phyloP scores from a whole-genome alignment of 164 flowering plant species.

The Chimonanthus praecox region DNA sequence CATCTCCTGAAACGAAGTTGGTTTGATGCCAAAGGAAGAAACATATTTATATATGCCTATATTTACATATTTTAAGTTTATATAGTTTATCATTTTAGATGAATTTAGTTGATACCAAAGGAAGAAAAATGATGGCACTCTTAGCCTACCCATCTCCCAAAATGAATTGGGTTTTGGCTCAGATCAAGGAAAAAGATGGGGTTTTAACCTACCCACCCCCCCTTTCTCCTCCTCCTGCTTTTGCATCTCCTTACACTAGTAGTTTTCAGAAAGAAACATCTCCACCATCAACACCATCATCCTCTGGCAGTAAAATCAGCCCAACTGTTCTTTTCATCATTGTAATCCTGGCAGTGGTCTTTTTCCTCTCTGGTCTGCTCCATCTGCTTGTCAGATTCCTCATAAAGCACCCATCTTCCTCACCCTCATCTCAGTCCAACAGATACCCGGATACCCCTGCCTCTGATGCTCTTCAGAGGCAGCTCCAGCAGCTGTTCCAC shows the following conservation, averaged over 20 bases:
- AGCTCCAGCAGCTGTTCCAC: conserved; percentile 79
- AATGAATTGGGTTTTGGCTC: conserved; percentile 21
- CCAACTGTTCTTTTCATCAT: conserved; percentile 55
- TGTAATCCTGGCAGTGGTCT: conserved; percentile 49
- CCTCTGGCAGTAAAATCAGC: conserved; percentile 42
- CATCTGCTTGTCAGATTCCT: conserved; percentile 60
- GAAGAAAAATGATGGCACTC: conserved; percentile 15
- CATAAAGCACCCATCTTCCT: conserved; percentile 39
- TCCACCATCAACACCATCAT: conserved; percentile 17
- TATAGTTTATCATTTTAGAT: neutral
- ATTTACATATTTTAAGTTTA: too few species aligned
- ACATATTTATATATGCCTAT: neutral
- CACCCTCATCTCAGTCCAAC: conserved; percentile 43
- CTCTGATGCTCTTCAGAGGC: conserved; percentile 59
- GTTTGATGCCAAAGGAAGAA: conserved; percentile 1
- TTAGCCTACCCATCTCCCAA: conserved; percentile 9
- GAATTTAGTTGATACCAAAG: conserved; percentile 8
- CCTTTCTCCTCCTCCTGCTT: conserved; percentile 11
- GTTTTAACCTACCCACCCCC: conserved; percentile 22
- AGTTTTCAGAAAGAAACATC: conserved; percentile 24
- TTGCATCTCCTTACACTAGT: conserved; percentile 19
- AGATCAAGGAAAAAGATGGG: conserved; percentile 21
- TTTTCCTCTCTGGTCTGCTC: conserved; percentile 61
- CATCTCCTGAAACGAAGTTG: neutral
- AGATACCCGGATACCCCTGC: conserved; percentile 37